Evolutionary conservation across 2,329 filamentous ascomycete genomes (phyloP).

Genomic region (Diaporthe vexans): DNA sequence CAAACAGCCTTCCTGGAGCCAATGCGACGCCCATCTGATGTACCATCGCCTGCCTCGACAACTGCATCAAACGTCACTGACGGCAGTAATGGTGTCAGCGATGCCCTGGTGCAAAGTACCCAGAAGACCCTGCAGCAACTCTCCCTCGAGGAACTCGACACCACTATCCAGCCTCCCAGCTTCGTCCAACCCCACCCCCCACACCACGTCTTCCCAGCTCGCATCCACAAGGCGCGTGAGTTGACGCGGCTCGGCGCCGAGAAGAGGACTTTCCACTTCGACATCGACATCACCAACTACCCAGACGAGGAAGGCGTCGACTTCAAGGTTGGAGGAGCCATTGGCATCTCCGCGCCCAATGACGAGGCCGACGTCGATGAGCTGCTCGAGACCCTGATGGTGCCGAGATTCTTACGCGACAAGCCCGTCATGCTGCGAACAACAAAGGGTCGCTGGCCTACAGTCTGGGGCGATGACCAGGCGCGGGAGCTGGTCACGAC

Average conservation of each 20-base stretch:
- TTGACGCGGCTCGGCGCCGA: conserved; percentile 90
- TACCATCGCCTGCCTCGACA: conserved; percentile 64
- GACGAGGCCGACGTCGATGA: conserved; percentile 82
- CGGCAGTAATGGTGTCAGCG: conserved; percentile 55
- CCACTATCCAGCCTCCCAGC: conserved; percentile 79
- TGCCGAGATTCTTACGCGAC: conserved; percentile 87
- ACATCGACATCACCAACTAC: conserved; percentile 96
- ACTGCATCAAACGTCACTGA: conserved; percentile 55
- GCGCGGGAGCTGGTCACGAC: conserved; percentile 90
- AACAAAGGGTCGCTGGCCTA: conserved; percentile 89
- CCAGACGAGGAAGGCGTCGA: conserved; percentile 84
- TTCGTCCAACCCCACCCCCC: conserved; percentile 97
- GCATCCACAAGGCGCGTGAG: conserved; percentile 85
- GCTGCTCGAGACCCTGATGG: conserved; percentile 83
- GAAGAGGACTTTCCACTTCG: conserved; percentile 98
- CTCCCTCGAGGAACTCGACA: conserved; percentile 64
- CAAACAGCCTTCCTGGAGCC: conserved; percentile 80
- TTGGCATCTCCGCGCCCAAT: conserved; percentile 93
- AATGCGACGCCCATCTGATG: conserved; percentile 57
- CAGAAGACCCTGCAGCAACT: conserved; percentile 46
- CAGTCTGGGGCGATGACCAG: conserved; percentile 95
- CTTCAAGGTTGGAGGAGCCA: conserved; percentile 96
- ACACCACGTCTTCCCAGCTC: conserved; percentile 92
- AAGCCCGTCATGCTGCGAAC: conserved; percentile 87
- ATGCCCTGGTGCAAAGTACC: conserved; percentile 44